Base-by-base conservation (phyloP, 257 asterid species). In the Anisodus acutangulus region DNA sequence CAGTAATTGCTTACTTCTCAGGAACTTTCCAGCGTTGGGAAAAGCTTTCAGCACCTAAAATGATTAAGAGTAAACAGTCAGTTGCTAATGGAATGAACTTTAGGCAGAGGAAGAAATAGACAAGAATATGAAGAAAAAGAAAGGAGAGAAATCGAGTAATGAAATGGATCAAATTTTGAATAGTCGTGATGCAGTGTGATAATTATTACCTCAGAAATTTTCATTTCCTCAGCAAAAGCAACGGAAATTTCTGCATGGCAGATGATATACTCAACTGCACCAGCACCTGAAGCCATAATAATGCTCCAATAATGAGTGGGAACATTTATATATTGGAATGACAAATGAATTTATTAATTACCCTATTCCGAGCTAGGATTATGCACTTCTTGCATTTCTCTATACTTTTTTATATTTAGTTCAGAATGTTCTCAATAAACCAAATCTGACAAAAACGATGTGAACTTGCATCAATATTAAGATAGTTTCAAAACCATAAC, bases 221-320 rank as follows among this genome's bases (percentile, higher is more conserved):
- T 94, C 45, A 84, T 88, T 90, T 94, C 94, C 87, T 94, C 97
- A 2, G 90, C 93, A 60, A 93, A 94, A 60, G 70, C 94, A 83
- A 92, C 87, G 7, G 98, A 90, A 87, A 94, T 84, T 90, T 89
- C 97, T 64, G 97, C 97, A 82, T 93, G 97, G 43, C 91, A 87
- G 84, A 93, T 94, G 74, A 94, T 92, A 43, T 90, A 94, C 84
- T 94, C 92, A 39, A 93, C 94, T 15, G 97, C 98, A 83, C 95
- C 94, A 66, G 97, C 96, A 85, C 98, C 98, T 94, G 72, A 76
- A 87, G 55, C 78, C 87, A 85, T 66, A 83, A 60, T n/a, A 80
- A 64, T 31, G 84, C 57, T 62, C 31, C 45, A 8, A 63, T 9
- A 59, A 76, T 76, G 81, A 76, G 13, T 26, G n/a, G 8, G 11